Base-by-base conservation (phyloP, 331 rosid genomes). In the Pyracantha coccinea region DNA sequence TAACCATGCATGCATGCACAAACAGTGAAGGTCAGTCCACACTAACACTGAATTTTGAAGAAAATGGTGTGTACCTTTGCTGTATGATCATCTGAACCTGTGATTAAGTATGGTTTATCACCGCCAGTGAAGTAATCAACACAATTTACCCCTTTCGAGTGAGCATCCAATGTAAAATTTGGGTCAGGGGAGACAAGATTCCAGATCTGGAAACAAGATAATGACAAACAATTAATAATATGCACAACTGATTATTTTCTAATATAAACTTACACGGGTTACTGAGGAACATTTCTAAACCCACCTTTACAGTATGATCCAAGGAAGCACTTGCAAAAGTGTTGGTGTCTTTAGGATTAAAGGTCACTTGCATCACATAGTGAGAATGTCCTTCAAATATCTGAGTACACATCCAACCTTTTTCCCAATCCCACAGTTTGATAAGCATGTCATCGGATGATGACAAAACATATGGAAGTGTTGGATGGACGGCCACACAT, bases 331-430 rank as follows among this genome's bases (percentile, higher is more conserved):
- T 92, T 20, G 89, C 93, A 81, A 94, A 89, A 65, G 85, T 83
- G 68, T 83, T 74, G 31, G 88, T 85, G 77, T 92, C 96, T 68
- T 89, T 87, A 3, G 96, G 97, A 66, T 92, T 85, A 41, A 92
- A 86, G 7, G 93, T 87, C 20, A 86, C 91, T 86, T 92, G 93
- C 99, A 94, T 94, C 81, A 92, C 97, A 89, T 92, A 89, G 76
- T 92, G 97, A 31, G 91, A 74, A 75, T 94, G 89, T 20, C 97
- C 97, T 82, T 84, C 93, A 73, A 87, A 92, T 77, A 66, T 89
- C 79, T 89, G 76, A 75, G 66, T 52, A 69, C 97, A 88, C 23
- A 77, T 62, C 97, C 97, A 94, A 72, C 84, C 86, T 65, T 90
- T 81, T 5, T 78, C 86, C 97, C 95, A 94, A 74, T 92, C 89